Percentiles rank a stretch among this genome's conserved stretches.
Evolutionary conservation across 2,329 filamentous ascomycete genomes (phyloP).

Genomic region (Aspergillus sclerotialis): DNA sequence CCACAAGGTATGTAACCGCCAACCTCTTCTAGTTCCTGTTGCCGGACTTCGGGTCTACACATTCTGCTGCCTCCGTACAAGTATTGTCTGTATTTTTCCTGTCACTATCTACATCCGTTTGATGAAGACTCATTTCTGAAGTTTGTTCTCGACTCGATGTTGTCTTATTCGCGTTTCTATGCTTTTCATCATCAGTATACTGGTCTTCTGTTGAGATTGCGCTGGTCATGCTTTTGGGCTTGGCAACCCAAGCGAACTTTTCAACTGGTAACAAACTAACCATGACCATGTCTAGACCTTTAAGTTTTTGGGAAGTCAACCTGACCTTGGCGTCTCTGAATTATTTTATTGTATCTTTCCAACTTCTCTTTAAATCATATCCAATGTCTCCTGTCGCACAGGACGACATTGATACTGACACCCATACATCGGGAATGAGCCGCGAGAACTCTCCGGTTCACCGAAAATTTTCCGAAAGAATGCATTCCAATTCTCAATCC

Average conservation of each 20-base stretch:
- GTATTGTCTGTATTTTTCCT: too few relatives aligned
- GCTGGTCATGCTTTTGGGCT: constrained; percentile 2
- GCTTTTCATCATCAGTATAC: too few relatives aligned
- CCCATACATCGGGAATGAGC: constrained; percentile 31
- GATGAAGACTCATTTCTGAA: too few relatives aligned
- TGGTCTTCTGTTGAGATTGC: too few relatives aligned
- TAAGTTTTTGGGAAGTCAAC: constrained; percentile 2
- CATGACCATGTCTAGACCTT: constrained; percentile 4
- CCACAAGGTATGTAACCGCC: too few relatives aligned
- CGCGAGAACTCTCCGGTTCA: constrained; percentile 28
- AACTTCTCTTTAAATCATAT: neutral
- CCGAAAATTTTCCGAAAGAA: constrained; percentile 34
- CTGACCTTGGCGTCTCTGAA: neutral
- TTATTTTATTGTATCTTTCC: constrained; percentile 1
- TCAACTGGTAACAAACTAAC: constrained; percentile 6
- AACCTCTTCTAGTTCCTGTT: too few relatives aligned
- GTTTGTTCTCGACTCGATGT: too few relatives aligned
- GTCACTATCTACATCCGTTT: too few relatives aligned
- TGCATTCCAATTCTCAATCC: constrained; percentile 26
- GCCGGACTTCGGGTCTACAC: too few relatives aligned
- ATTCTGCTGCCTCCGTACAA: too few relatives aligned
- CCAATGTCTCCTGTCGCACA: constrained; percentile 28
- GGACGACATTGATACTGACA: constrained; percentile 28
- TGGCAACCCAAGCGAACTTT: constrained; percentile 10
- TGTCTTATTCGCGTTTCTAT: too few relatives aligned